A percentile compares a stretch with the other conserved stretches of the same genome.
Evolutionary conservation across 2,329 filamentous ascomycete genomes (phyloP).

Genomic region (Colletotrichum limetticola): DNA sequence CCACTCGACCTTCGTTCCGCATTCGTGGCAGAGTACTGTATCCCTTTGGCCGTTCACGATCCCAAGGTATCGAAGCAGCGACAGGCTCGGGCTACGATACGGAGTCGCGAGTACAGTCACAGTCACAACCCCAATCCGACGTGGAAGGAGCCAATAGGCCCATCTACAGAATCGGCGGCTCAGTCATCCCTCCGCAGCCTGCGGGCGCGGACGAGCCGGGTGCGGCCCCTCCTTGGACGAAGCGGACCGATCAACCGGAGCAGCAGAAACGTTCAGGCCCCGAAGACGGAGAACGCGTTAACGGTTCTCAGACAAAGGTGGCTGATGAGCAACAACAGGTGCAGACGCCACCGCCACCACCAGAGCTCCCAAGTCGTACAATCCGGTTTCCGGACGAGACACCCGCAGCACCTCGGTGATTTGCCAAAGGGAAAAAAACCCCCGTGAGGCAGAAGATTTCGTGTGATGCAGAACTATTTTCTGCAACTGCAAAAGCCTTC

Average conservation of each 20-base stretch:
- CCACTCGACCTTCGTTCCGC: conserved; percentile 37
- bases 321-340: conserved; percentile 42
- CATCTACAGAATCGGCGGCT: conserved; percentile 54
- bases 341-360: conserved; percentile 40
- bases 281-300: neutral
- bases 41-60: conserved; percentile 35
- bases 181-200: conserved; percentile 42
- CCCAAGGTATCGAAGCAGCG: neutral
- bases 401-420: conserved; percentile 10
- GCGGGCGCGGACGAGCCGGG: conserved; percentile 5
- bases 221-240: neutral
- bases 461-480: neutral
- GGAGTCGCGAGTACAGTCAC: conserved; percentile 13
- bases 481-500: neutral
- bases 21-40: conserved; percentile 44
- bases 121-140: neutral
- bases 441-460: neutral
- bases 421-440: neutral
- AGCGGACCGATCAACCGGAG: conserved; percentile 12
- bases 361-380: conserved; percentile 43
- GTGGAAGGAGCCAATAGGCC: conserved; percentile 31
- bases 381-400: conserved; percentile 58
- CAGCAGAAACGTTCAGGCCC: neutral
- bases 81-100: neutral
- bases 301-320: neutral